Evolutionary conservation across 208 protist species (phyloP), one percentile per base, ranked within the genome.

Genomic region (Acanthamoeba pearcei): DNA sequence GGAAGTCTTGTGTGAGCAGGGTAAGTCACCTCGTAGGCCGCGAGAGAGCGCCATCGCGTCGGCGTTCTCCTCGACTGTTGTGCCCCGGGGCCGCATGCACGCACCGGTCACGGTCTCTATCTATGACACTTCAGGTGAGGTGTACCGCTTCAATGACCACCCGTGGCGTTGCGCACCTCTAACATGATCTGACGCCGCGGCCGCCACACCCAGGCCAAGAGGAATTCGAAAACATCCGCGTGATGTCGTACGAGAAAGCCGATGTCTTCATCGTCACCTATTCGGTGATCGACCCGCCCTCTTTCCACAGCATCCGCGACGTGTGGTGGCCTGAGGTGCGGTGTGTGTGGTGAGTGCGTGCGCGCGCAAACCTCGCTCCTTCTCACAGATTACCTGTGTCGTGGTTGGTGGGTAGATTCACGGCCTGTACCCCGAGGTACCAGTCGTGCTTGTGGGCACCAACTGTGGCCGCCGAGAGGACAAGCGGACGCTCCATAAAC

Each of bases 321-420:
- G 29, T 55, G 46, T 85, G 76, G 76, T 55, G 35, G 42, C 76
- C 76, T 51, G 76, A 85, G 76, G 76, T 85, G 22, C 17, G 55
- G 2, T 60, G 55, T 51, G 32, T 35, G 42, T 46, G 42, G 19
- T 60, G 27, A 5, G 24, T 17, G 12, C 24, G 17, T 72, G n/a
- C 66, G 66, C 17, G 24, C 12, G 17, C 66, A 38, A 72, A 72
- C 9, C 66, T 72, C 24, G 66, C 24, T 29, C 24, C 66, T 24
- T 13, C 66, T 72, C 66, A 35, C 55, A 5, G 3, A 13, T 1
- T 72, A 24, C 12, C 24, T 19, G 12, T 35, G 9, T 4, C 24
- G 6, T 35, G 12, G 24, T 72, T 35, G 17, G n/a, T 22, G 55
- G 19, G 55, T 29, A 72, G 66, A 72, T 72, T 72, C 66, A 72